These are phyloP conservation scores for Deinandra increscens DNA, from an alignment of 129 eudicot species.

Conservation along the genomic window DNA sequence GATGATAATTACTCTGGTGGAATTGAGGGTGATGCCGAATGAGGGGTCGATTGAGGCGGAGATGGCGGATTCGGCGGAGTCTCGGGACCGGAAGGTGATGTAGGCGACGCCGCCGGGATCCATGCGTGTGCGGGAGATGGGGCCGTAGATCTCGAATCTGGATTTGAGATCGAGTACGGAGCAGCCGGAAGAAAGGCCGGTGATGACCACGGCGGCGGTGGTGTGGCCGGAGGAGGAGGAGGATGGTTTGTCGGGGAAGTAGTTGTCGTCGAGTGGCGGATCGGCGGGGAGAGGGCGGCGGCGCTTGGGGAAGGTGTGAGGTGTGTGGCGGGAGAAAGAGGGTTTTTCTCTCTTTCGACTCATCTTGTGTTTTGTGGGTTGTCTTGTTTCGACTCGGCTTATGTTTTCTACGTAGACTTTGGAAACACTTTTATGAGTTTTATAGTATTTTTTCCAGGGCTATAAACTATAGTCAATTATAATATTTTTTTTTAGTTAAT, in stretches of 20 bases:
- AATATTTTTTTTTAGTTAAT: too few relatives aligned
- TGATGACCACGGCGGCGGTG: conserved; percentile 52
- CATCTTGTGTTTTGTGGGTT: conserved; percentile 29
- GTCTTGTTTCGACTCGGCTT: not conserved
- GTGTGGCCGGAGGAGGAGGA: conserved; percentile 41
- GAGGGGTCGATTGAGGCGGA: conserved; percentile 68
- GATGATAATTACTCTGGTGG: conserved; percentile 51
- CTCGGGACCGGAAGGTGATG: conserved; percentile 62
- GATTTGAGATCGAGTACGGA: conserved; percentile 80
- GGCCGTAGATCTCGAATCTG: conserved; percentile 80
- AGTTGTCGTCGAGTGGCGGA: conserved; percentile 29
- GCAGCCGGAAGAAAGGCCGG: conserved; percentile 66
- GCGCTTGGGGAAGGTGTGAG: conserved; percentile 65
- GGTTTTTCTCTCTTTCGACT: conserved; percentile 80
- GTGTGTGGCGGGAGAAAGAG: conserved; percentile 65
- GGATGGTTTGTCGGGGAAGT: conserved; percentile 28
- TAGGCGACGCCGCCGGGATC: conserved; percentile 70
- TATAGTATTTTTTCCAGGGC: too few relatives aligned
- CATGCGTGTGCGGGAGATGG: conserved; percentile 85
- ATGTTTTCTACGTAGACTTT: too few relatives aligned
- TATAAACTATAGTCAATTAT: too few relatives aligned
- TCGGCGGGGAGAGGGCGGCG: conserved; percentile 67
- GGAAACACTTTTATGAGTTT: too few relatives aligned
- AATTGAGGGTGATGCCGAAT: conserved; percentile 63
- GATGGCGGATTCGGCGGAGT: conserved; percentile 67